A percentile compares a stretch with the other conserved stretches of the same genome.
Evolutionary conservation across 768 basidiomycete genomes (phyloP).

Genomic region (Tricholoma sp.): DNA sequence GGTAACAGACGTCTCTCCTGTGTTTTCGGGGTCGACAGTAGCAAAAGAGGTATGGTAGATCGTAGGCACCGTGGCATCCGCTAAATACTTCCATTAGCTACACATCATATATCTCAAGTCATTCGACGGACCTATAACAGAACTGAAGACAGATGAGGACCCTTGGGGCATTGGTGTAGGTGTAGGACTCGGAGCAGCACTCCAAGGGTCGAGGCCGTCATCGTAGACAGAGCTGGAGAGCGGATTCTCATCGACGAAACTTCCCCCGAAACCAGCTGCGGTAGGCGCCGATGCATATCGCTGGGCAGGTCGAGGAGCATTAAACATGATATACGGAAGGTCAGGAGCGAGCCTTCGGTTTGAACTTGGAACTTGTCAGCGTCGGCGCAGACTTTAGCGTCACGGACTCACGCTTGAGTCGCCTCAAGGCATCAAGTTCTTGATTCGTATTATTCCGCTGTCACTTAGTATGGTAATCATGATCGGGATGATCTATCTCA

Average conservation of each 20-base stretch:
- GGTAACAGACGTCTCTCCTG: slow-evolving; percentile 79
- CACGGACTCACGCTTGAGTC: not conserved
- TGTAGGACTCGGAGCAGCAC: slow-evolving; percentile 65
- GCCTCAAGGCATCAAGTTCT: not conserved
- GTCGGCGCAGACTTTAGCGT: not conserved
- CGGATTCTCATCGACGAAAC: slow-evolving; percentile 76
- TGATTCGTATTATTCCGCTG: not conserved
- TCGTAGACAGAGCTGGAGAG: slow-evolving; percentile 71
- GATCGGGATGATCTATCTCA: not conserved
- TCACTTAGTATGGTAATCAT: not conserved
- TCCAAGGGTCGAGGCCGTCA: slow-evolving; percentile 80
- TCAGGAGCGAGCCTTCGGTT: not conserved
- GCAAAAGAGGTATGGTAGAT: slow-evolving; percentile 73
- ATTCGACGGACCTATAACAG: slow-evolving; percentile 56
- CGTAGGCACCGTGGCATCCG: slow-evolving; percentile 74
- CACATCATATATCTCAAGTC: not conserved
- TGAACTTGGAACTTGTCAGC: not conserved
- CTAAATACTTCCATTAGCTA: slow-evolving; percentile 31
- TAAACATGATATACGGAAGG: slow-evolving; percentile 57
- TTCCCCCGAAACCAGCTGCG: slow-evolving; percentile 54
- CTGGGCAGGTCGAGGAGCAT: slow-evolving; percentile 72
- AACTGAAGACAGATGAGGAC: slow-evolving; percentile 52
- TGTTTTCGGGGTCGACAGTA: slow-evolving; percentile 62
- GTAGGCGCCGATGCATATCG: slow-evolving; percentile 55
- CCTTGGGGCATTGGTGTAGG: slow-evolving; percentile 53